Evolutionary conservation across 345 rosid species (phyloP).

Genomic region (Gossypium sturtianum): DNA sequence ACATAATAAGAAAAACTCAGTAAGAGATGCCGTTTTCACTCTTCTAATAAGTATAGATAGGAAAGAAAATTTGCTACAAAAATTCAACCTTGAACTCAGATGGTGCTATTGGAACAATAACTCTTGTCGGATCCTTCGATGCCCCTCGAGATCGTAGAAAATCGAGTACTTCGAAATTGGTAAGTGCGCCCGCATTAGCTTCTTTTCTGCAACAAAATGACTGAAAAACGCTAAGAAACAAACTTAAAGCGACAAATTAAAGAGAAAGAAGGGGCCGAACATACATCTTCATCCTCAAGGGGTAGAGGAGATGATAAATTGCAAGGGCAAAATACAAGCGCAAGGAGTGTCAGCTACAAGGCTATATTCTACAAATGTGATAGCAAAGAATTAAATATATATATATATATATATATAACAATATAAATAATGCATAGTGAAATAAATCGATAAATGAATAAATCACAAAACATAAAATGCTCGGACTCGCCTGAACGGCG

Average conservation of each 20-base stretch:
- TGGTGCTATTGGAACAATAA: slow-evolving; percentile 49
- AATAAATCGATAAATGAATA: background rate
- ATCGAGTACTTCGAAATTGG: slow-evolving; percentile 59
- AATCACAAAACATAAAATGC: background rate
- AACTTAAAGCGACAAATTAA: background rate
- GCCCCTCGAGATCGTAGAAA: slow-evolving; percentile 45
- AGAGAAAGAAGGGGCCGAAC: background rate
- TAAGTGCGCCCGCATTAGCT: slow-evolving; percentile 61
- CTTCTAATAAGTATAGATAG: background rate
- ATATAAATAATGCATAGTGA: background rate
- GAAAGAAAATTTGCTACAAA: background rate
- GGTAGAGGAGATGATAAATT: background rate
- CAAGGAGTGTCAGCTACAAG: background rate
- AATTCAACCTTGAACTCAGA: slow-evolving; percentile 67
- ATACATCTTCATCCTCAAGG: slow-evolving; percentile 11
- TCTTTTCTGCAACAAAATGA: slow-evolving; percentile 42
- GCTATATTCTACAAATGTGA: background rate
- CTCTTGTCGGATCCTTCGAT: slow-evolving; percentile 56
- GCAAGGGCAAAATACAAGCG: background rate
- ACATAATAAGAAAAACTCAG: background rate
- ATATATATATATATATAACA: background rate
- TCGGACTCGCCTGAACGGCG: too few relatives aligned
- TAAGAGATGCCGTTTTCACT: background rate
- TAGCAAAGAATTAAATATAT: background rate
- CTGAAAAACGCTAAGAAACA: background rate